Conservation (phyloP, 768 basidiomycete species). For the Phlegmacium glaucopus region DNA sequence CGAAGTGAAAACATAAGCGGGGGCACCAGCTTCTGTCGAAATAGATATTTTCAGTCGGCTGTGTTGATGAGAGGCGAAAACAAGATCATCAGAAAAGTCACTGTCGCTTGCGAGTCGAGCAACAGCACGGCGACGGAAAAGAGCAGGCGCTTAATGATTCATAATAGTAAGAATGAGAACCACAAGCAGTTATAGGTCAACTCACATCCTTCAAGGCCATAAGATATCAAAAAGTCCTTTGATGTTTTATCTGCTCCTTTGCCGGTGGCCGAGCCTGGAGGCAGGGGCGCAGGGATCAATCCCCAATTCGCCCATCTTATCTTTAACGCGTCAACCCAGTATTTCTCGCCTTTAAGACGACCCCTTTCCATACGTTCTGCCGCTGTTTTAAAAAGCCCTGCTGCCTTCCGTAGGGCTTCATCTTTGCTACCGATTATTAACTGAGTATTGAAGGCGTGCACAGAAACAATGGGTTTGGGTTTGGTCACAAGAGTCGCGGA, state of each 20-base stretch:
- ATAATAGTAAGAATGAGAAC: neutral
- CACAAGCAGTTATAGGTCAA: conserved; percentile 8
- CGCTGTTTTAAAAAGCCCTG: conserved; percentile 65
- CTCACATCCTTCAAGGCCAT: conserved; percentile 80
- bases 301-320: conserved; percentile 79
- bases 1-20: conserved; percentile 25
- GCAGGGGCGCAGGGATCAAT: conserved; percentile 74
- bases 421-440: conserved; percentile 78
- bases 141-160: conserved; percentile 49
- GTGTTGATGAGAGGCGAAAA: conserved; percentile 63
- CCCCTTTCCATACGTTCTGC: conserved; percentile 67
- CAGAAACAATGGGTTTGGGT: conserved; percentile 59
- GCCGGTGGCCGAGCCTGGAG: conserved; percentile 62
- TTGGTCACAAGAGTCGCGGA: conserved; percentile 66
- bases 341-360: conserved; percentile 60
- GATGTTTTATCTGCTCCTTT: conserved; percentile 79
- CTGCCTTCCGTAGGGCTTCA: conserved; percentile 71
- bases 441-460: conserved; percentile 71
- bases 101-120: conserved; percentile 59
- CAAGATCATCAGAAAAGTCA: conserved; percentile 38
- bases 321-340: conserved; percentile 81
- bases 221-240: conserved; percentile 78
- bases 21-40: conserved; percentile 28
- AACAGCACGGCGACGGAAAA: conserved; percentile 67
- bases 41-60: conserved; percentile 64